Evolutionary conservation across 2,329 filamentous ascomycete species (phyloP), one percentile per base, ranked within the genome.

Genomic region (Akanthomyces dipterigenus): DNA sequence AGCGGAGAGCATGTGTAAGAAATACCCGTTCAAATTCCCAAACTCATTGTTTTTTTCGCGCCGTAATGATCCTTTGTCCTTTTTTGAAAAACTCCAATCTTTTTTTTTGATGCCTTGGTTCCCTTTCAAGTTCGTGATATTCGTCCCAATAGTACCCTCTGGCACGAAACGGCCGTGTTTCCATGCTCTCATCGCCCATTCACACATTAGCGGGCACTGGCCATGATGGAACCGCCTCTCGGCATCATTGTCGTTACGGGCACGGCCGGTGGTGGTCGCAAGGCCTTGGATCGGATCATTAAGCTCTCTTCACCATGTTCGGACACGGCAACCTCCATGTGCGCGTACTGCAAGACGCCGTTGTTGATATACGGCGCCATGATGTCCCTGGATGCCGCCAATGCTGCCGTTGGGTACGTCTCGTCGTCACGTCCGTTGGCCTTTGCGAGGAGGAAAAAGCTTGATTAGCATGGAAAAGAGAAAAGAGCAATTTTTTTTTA

Each of bases 391-490:
- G 75, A 73, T 43, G 68, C 64, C 40, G 65, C 65, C 67, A 69
- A 70, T 18, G 67, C 62, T 11, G 70, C 68, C 26, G 67, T 46
- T 53, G 63, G 64, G n/a, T 63, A 65, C 24, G 71, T 69, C 46
- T 79, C 76, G 36, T 69, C 70, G 45, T 83, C 80, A 64, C 80
- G 76, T 16, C 81, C 81, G 64, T 78, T 74, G 45, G 81, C 78
- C 81, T 83, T 7, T 40, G 12, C 2, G 12, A 26, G 2, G 31
- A 38, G 3, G 20, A 38, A n/a, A 24, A 46, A 14, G n/a, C 7
- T 8, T 20, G 20, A 7, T 49, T 26, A 38, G 31, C 3, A 22
- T 28, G 31, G 45, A 8, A 11, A 18, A 3, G n/a, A 26, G 22
- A 20, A 28, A n/a, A 12, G 2, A 31, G 3, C 18, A 31, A 3